Evolutionary conservation across 129 eudicot species (phyloP).

Genomic region (Lactuca saligna): DNA sequence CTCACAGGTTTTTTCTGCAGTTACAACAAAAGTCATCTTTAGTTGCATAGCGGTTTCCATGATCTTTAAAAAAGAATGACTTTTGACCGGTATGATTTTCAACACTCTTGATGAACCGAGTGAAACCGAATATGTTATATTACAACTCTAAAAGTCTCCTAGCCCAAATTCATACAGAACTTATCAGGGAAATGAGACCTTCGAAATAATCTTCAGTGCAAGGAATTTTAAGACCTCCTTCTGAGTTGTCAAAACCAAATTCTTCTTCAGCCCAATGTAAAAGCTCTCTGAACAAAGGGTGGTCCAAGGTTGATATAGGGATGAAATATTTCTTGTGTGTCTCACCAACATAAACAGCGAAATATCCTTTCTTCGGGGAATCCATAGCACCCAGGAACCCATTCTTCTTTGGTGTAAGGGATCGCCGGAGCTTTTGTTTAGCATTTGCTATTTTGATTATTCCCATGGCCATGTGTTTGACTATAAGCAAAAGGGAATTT

Average conservation of each 20-base stretch:
- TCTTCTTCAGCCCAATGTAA: constrained; percentile 63
- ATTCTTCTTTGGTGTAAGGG: constrained; percentile 47
- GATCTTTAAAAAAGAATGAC: constrained; percentile 17
- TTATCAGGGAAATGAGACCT: constrained; percentile 42
- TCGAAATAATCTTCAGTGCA: constrained; percentile 56
- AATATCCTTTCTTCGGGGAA: constrained; percentile 53
- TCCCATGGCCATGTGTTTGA: constrained; percentile 39
- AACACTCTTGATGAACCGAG: constrained; percentile 18
- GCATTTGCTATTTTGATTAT: constrained; percentile 46
- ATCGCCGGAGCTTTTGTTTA: constrained; percentile 52
- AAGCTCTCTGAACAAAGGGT: constrained; percentile 53
- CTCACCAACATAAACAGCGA: constrained; percentile 53
- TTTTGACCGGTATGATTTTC: constrained; percentile 7
- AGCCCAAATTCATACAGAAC: constrained; percentile 31
- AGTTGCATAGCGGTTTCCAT: constrained; percentile 8
- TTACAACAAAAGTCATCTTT: constrained; percentile 18
- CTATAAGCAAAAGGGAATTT: not conserved
- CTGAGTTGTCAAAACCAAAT: constrained; percentile 52
- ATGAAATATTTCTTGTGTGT: constrained; percentile 43
- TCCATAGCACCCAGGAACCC: constrained; percentile 21
- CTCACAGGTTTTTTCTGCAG: not conserved
- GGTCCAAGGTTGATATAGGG: constrained; percentile 53
- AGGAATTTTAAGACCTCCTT: constrained; percentile 54
- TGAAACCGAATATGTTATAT: constrained; percentile 13
- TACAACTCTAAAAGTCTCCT: constrained; percentile 12